Percentiles rank a stretch among this genome's conserved stretches.
Conservation (phyloP, 2,329 filamentous ascomycete species). For the Monosporascus sp. region DNA sequence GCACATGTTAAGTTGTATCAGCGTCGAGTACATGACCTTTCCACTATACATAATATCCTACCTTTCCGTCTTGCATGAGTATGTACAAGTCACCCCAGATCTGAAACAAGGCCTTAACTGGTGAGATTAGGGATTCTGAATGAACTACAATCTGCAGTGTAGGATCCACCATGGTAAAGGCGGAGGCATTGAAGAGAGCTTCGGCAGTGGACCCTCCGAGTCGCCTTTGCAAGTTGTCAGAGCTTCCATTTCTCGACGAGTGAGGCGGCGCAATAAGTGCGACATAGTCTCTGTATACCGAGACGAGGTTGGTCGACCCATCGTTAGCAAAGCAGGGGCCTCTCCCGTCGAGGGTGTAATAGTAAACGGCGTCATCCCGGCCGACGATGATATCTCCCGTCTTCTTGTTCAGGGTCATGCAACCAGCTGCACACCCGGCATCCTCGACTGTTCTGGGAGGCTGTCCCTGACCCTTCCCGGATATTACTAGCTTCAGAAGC, state of each 20-base stretch:
- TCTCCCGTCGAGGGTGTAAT: conserved; percentile 78
- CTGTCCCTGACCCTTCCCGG: conserved; percentile 82
- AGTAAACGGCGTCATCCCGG: conserved; percentile 91
- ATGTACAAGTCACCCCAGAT: conserved; percentile 91
- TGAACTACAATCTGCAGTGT: conserved; percentile 87
- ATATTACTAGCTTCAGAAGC: conserved; percentile 80
- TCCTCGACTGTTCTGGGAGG: conserved; percentile 86
- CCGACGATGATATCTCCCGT: conserved; percentile 87
- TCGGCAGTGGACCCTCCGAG: conserved; percentile 71
- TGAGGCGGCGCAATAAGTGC: conserved; percentile 75
- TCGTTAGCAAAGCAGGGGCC: conserved; percentile 89
- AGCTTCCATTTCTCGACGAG: conserved; percentile 42
- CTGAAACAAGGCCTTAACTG: conserved; percentile 73
- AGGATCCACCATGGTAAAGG: conserved; percentile 86
- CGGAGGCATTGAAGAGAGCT: conserved; percentile 78
- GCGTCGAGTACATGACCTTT: too few relatives aligned
- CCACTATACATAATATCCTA: conserved; percentile 30
- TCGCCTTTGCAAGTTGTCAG: conserved; percentile 59
- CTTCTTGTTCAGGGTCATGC: conserved; percentile 80
- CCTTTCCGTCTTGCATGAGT: conserved; percentile 88
- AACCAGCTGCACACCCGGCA: conserved; percentile 83
- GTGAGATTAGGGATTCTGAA: conserved; percentile 75
- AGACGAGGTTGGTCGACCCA: conserved; percentile 76
- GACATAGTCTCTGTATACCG: conserved; percentile 78
- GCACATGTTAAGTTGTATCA: conserved; percentile 13